Base-by-base conservation (phyloP, 805 yeast species). In the Wickerhamomyces subpelliculosus region DNA sequence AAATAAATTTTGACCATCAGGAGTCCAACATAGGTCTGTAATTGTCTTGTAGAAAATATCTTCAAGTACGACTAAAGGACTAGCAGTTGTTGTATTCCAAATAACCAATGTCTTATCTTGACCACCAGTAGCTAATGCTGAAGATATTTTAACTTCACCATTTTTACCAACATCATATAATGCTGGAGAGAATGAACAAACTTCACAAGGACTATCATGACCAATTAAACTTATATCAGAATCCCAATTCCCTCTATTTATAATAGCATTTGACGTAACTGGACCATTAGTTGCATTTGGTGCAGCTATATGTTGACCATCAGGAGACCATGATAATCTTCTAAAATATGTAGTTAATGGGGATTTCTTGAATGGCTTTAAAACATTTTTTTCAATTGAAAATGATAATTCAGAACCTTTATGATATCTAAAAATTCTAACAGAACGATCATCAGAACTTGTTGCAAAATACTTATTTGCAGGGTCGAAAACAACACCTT, bases 401-500 rank as follows among this genome's bases (percentile, higher is more conserved):
- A 93, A 90, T 33, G 89, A 82, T 53, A 84, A 70, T 44, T 83
- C 94, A 5, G 83, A 75, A 11, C 78, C 72, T 41, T 80, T 77
- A 49, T 87, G 87, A 58, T 89, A 93, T 40, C 97, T 70, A 56
- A 90, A 85, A 21, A 93, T 77, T 41, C 95, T 73, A 35, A 90
- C 79, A 0, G 96, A 83, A 53, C 98, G 70, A 61, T 93, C 99
- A 61, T 93, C 99, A 2, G 96, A 84, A 18, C 94, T 89, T 0
- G 99, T 90, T 8, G 96, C 97, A 65, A 93, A 93, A 59, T 87
- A 93, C 62, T 93, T 93, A 59, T 88, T 88, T 3, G 98, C 98
- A 1, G 99, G 99, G 57, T 93, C 99, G 60, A 93, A 93, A 2
- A 90, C 90, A 11, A 93, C 85, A 40, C 98, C 97, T 60, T 93